These are phyloP conservation scores for Moesziomyces sp. DNA, from an alignment of 1,284 basidiomycete genomes.

Conservation along the genomic window DNA sequence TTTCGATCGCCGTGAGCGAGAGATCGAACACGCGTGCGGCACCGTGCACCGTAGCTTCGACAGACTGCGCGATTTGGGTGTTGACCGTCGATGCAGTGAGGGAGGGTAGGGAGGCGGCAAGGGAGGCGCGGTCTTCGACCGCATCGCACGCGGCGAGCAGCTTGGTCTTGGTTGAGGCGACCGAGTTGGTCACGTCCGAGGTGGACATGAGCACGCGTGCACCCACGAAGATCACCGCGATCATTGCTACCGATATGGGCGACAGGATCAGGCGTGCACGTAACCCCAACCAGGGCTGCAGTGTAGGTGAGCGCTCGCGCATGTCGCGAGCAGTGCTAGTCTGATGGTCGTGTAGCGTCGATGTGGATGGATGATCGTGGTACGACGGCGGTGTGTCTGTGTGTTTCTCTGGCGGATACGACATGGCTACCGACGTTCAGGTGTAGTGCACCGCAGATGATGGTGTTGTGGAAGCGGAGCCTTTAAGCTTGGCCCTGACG, in stretches of 20 bases:
- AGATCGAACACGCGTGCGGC: constrained; percentile 70
- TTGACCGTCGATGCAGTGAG: constrained; percentile 87
- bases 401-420: background rate
- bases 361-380: background rate
- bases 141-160: constrained; percentile 82
- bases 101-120: constrained; percentile 84
- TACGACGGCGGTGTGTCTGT: constrained; percentile 27
- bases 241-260: constrained; percentile 75
- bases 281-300: constrained; percentile 80
- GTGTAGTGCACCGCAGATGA: background rate
- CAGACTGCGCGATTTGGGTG: constrained; percentile 78
- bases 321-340: background rate
- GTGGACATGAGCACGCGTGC: constrained; percentile 82
- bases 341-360: constrained; percentile 3
- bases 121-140: constrained; percentile 82
- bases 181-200: constrained; percentile 75
- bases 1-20: constrained; percentile 43
- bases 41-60: constrained; percentile 81
- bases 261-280: constrained; percentile 83
- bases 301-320: constrained; percentile 1
- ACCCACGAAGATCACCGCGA: constrained; percentile 86
- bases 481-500: no score
- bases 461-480: no score
- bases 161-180: constrained; percentile 77
- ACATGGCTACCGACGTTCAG: constrained; percentile 10